phyloP scores from a whole-genome alignment of 345 rosid species.

The Aurinia saxatilis region DNA sequence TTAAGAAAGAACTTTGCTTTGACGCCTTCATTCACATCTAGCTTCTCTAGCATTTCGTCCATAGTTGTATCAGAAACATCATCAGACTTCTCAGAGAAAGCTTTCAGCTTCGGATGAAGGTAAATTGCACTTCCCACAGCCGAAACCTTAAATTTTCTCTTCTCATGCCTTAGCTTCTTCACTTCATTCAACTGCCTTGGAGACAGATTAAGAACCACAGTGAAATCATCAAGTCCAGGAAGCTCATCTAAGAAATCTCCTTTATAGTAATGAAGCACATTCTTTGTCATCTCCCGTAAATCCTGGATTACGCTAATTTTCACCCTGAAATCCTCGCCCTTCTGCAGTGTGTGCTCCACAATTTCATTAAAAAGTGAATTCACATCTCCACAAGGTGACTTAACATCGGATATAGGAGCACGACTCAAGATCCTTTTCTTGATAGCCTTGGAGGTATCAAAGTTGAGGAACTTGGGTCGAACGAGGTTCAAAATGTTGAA shows the following conservation, averaged over 20 bases:
- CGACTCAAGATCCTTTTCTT: constrained; percentile 64
- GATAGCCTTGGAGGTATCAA: constrained; percentile 47
- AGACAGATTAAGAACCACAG: constrained; percentile 65
- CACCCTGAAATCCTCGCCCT: constrained; percentile 58
- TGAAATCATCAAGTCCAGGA: constrained; percentile 88
- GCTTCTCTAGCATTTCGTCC: constrained; percentile 48
- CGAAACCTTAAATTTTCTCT: constrained; percentile 52
- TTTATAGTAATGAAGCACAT: constrained; percentile 89
- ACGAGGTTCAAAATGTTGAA: constrained; percentile 85
- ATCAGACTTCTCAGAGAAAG: constrained; percentile 25
- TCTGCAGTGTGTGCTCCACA: constrained; percentile 75
- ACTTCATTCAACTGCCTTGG: constrained; percentile 56
- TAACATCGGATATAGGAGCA: constrained; percentile 43
- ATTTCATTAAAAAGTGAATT: constrained; percentile 54
- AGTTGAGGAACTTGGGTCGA: constrained; percentile 71
- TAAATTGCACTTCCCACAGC: constrained; percentile 70
- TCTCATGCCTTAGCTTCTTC: constrained; percentile 38
- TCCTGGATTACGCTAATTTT: constrained; percentile 66
- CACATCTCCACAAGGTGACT: constrained; percentile 40
- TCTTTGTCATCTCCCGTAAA: constrained; percentile 85
- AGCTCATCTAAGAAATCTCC: constrained; percentile 97
- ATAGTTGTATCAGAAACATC: constrained; percentile 40
- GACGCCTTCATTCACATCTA: constrained; percentile 64
- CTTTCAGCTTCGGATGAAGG: constrained; percentile 60
- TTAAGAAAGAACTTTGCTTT: constrained; percentile 81